Percentiles rank a stretch among this genome's conserved stretches.
Evolutionary conservation across 1,284 basidiomycete species (phyloP).

Genomic region (Gomphus sp.): DNA sequence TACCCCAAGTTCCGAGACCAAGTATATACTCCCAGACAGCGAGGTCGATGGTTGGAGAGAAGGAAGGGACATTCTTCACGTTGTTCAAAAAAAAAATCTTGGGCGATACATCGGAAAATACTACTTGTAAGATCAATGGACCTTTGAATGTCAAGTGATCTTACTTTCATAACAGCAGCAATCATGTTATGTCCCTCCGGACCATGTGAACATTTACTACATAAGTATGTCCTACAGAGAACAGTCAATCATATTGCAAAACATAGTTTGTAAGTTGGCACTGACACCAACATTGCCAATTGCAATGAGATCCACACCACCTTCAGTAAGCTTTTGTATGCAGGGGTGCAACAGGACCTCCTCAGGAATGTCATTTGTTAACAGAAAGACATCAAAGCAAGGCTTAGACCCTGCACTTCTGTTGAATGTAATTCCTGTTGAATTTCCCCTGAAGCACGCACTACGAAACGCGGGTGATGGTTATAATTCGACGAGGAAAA

Average conservation of each 20-base stretch:
- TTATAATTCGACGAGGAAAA: too few species aligned
- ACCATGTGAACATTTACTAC: conserved; percentile 8
- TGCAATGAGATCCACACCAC: conserved; percentile 30
- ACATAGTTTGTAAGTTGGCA: background rate
- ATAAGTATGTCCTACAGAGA: conserved; percentile 38
- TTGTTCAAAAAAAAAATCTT: conserved; percentile 20
- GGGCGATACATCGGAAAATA: conserved; percentile 19
- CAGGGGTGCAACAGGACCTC: conserved; percentile 29
- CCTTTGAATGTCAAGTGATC: conserved; percentile 21
- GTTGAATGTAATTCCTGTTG: too few species aligned
- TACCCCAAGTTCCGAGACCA: conserved; percentile 34
- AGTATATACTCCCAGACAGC: conserved; percentile 25
- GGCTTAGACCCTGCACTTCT: too few species aligned
- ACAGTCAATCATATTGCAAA: background rate
- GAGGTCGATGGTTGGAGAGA: conserved; percentile 23
- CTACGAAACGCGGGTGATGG: too few species aligned
- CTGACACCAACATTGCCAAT: conserved; percentile 26
- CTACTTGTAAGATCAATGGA: conserved; percentile 26
- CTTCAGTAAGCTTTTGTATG: conserved; percentile 24
- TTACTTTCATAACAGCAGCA: conserved; percentile 32
- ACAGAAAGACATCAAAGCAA: conserved; percentile 25
- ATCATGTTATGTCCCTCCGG: conserved; percentile 42
- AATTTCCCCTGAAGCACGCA: too few species aligned
- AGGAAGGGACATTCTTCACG: conserved; percentile 24
- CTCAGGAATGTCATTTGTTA: conserved; percentile 31